Evolutionary conservation across 371 early-diverging fungal genomes (phyloP).

Genomic region (Parasitella parasitica): DNA sequence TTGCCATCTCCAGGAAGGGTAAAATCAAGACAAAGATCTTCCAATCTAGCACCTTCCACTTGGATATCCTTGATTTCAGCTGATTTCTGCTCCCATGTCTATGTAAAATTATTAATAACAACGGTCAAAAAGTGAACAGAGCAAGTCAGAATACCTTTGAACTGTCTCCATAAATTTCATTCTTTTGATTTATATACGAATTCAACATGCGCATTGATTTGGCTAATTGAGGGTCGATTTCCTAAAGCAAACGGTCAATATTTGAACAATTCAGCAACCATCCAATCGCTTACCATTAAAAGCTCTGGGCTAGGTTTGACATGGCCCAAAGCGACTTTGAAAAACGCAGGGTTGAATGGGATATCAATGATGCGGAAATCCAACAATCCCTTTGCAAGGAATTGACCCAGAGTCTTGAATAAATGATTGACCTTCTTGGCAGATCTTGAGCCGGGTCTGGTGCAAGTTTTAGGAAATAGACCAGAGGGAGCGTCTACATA

Average conservation of each 20-base stretch:
- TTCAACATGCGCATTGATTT: slow-evolving; percentile 68
- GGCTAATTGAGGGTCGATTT: slow-evolving; percentile 70
- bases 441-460: slow-evolving; percentile 14
- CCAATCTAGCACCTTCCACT: slow-evolving; percentile 52
- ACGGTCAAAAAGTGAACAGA: background rate
- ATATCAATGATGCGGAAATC: slow-evolving; percentile 89
- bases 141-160: slow-evolving; percentile 9
- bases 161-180: slow-evolving; percentile 50
- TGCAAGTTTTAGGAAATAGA: slow-evolving; percentile 74
- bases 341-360: slow-evolving; percentile 75
- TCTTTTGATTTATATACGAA: slow-evolving; percentile 56
- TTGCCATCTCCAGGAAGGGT: slow-evolving; percentile 77
- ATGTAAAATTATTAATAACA: background rate
- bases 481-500: slow-evolving; percentile 56
- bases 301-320: slow-evolving; percentile 18
- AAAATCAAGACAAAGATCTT: slow-evolving; percentile 81
- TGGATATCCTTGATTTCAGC: slow-evolving; percentile 42
- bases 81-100: slow-evolving; percentile 30
- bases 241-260: slow-evolving; percentile 24
- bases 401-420: slow-evolving; percentile 77
- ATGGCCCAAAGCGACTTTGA: slow-evolving; percentile 62
- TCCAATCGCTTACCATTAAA: slow-evolving; percentile 18
- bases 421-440: slow-evolving; percentile 50
- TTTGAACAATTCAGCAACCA: slow-evolving; percentile 17
- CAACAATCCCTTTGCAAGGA: slow-evolving; percentile 86